Percentiles rank a stretch among this genome's conserved stretches.
Evolutionary conservation across 2,329 filamentous ascomycete species (phyloP).

Genomic region (Pseudocercospora pini-densiflorae): DNA sequence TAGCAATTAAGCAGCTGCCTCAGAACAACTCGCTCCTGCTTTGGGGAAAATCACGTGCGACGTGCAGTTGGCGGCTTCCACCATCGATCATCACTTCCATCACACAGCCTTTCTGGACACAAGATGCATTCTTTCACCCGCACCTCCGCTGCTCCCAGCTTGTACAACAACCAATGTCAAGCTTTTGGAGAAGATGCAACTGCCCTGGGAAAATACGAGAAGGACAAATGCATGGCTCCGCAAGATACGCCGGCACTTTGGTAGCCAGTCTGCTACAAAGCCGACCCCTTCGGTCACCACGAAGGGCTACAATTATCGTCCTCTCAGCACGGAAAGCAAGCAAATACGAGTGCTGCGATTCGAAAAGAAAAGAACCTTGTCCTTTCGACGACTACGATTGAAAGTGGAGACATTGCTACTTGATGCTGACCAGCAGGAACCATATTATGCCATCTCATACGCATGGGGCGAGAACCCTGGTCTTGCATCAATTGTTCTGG

Average conservation of each 20-base stretch:
- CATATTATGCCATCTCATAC: slow-evolving; percentile 13
- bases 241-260: neutral
- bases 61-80: too few relatives aligned
- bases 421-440: neutral
- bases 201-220: neutral
- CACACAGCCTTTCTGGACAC: too few relatives aligned
- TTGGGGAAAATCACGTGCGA: too few relatives aligned
- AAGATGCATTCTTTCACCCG: too few relatives aligned
- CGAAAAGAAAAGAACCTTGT: too few relatives aligned
- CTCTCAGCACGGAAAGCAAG: neutral
- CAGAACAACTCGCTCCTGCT: too few relatives aligned
- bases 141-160: too few relatives aligned
- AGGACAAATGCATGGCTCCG: neutral
- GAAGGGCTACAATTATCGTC: neutral
- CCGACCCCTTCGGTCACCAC: neutral
- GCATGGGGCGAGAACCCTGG: slow-evolving; percentile 10
- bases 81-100: too few relatives aligned
- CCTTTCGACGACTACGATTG: neutral
- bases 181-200: too few relatives aligned
- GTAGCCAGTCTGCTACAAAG: neutral
- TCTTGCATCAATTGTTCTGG: neutral
- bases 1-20: too few relatives aligned
- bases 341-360: neutral
- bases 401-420: neutral
- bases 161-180: too few relatives aligned